Evolutionary conservation across 768 basidiomycete genomes (phyloP), one percentile per base, ranked within the genome.

Genomic region (Suillus alpinus): DNA sequence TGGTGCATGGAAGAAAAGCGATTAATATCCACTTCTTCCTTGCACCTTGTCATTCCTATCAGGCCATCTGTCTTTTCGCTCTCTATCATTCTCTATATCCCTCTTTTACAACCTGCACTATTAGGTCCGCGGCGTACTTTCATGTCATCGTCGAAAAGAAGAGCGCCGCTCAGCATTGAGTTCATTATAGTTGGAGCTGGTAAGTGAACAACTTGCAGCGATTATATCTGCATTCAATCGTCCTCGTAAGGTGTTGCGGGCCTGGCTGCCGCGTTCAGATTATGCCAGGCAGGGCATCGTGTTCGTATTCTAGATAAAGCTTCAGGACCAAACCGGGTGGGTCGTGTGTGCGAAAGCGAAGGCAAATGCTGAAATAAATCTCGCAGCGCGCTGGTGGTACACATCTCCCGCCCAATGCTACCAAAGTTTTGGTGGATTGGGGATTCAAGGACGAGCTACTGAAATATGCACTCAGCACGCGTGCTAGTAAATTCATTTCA

Each of bases 381-480:
- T 53, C 26, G 8, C 50, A 82, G 79, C 71, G 70, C 40, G 68
- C 67, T 50, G 79, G 74, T 14, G 80, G 79, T 8, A 72, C 79
- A 9, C 79, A 83, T 53, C 75, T 84, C 9, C 83, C 85, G 31
- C 85, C 86, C 0, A 87, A 87, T 65, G 78, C 86, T 74, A 84
- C 84, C 53, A 80, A 80, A 58, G 73, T 87, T 2, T 72, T 87
- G 26, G 72, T 77, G 53, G 77, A 83, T 61, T 88, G 86, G 86
- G 85, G 81, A 14, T 75, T 85, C 8, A 78, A 69, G 26, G 78
- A 82, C 29, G 70, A 76, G 12, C 70, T 88, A 40, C 64, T 39
- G 40, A 73, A 75, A 51, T 71, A 78, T 58, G 76, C 72, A 4
- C 53, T 68, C 3, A 36, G 70, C 43, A 39, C 71, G 53, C 68